Evolutionary conservation across 495 filamentous ascomycete genomes (phyloP), one percentile per base, ranked within the genome.

Genomic region (Neurospora sp.): DNA sequence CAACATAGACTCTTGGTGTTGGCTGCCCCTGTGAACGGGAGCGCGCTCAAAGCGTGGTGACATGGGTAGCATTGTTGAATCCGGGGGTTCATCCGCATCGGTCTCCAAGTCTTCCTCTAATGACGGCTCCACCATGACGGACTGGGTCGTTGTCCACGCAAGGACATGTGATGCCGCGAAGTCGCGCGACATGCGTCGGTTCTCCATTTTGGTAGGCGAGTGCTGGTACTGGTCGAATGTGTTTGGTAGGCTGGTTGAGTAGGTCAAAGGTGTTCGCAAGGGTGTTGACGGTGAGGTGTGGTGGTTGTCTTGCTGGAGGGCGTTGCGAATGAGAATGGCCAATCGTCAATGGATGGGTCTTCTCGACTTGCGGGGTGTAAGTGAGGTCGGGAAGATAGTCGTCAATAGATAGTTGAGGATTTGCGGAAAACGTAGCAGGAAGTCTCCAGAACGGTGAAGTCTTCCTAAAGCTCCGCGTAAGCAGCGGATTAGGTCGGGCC

Each of bases 1-100:
- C 74, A 97, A 86, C 70, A 97, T 87, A 9, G 93, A 96, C 78
- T 91, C 88, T 73, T 91, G 89, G 20, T 85, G 87, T 46, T 89
- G 86, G 35, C 73, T 77, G 39, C 77, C 75, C 44, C 83, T 81
- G 31, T 78, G 87, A 79, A 86, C 73, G 10, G 79, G 77, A 27
- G 81, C 80, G 39, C 84, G 81, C 76, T 79, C 79, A 74, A 87
- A 87, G 70, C 81, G 83, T 40, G 76, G 80, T 11, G 77, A 42
- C 9, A 71, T 73, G 11, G 78, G 75, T 23, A 76, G 76, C 37
- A 69, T 39, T 8, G 73, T 60, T 44, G 37, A 41, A 74, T 81
- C 80, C 71, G 79, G 78, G n/a, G 79, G 79, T 70, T 82, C 79
- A 75, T 81, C 80, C 8, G 76, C 75, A 69, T 82, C 80, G 23